Evolutionary conservation across 495 filamentous ascomycete species (phyloP).

Genomic region (Penicillium psychrofluorescens): DNA sequence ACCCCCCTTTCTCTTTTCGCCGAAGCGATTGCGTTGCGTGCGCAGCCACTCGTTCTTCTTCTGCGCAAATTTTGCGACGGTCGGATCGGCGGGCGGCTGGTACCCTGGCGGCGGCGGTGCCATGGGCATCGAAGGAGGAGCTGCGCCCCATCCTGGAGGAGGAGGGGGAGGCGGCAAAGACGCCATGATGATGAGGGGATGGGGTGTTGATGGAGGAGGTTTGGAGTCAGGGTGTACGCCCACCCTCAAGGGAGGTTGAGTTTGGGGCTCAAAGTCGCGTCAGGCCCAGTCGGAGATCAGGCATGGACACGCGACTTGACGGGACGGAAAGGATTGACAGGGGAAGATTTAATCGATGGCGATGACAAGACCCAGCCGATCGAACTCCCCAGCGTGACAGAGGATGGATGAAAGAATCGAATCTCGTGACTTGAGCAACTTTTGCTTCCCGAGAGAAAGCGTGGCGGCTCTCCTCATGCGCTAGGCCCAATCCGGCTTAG

Average conservation of each 20-base stretch:
- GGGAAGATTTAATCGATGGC: neutral
- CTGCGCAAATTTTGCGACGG: constrained; percentile 88
- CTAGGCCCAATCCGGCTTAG: constrained; percentile 29
- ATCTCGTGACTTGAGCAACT: no score
- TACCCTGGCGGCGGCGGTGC: constrained; percentile 88
- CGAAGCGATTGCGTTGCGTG: constrained; percentile 84
- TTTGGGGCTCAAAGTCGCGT: constrained; percentile 30
- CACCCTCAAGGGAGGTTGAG: constrained; percentile 24
- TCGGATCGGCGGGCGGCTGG: constrained; percentile 74
- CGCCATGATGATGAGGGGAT: constrained; percentile 52
- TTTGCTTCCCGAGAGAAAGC: no score
- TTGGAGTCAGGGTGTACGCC: constrained; percentile 4
- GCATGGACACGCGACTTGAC: constrained; percentile 13
- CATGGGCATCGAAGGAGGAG: constrained; percentile 65
- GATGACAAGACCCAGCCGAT: neutral
- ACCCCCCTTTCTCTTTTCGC: constrained; percentile 92
- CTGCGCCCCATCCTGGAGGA: constrained; percentile 67
- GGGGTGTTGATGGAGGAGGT: constrained; percentile 15
- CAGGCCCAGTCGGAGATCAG: constrained; percentile 27
- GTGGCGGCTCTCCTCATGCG: constrained; percentile 32
- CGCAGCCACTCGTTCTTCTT: constrained; percentile 99
- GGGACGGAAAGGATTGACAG: neutral
- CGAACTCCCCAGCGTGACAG: no score
- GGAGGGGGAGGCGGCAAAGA: constrained; percentile 70
- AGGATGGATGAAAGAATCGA: constrained; percentile 13